Base-by-base conservation (phyloP, 306 rosid species). In the Castanospermum australe region DNA sequence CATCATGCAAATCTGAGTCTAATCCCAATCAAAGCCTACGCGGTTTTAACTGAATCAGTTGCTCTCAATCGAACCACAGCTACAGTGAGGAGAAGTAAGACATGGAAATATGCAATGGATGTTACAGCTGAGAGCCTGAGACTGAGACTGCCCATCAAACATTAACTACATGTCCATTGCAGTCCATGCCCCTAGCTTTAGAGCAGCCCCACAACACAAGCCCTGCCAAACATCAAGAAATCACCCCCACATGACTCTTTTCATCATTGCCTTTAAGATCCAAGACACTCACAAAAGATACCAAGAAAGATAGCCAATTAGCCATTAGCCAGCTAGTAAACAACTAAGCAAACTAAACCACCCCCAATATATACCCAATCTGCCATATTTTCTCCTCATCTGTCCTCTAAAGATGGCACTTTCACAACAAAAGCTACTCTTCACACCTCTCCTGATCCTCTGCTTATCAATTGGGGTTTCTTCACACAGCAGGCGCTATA, bases 261-360 rank as follows among this genome's bases (percentile, higher is more conserved):
- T 30, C 22, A 66, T 78, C 44, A 55, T 75, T 84, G 83, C 73
- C 86, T 39, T 55, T 75, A 76, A 73, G 83, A 83, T 81, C 85
- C 71, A 63, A 82, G 77, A 82, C 70, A 75, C 75, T 59, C 20
- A 64, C 55, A 83, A 79, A 66, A 39, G 84, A 80, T 57, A 69
- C 76, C 42, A 72, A 8, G 67, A 75, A 67, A n/a, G 80, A 62
- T 32, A 67, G 78, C 75, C 91, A 82, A 70, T 28, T 82, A 69
- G 68, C 44, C 68, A 71, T 10, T 39, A 73, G 84, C 92, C 98
- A 94, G 98, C 97, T 87, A 88, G 77, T 76, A 86, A 63, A 92
- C 98, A 94, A 86, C 98, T 89, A 88, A 85, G 94, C 88, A 76
- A 77, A 81, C 79, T 47, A 61, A 68, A 64, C 69, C 79, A 81